Conservation (phyloP, 2,329 filamentous ascomycete genomes). For the Xylaria polymorpha region DNA sequence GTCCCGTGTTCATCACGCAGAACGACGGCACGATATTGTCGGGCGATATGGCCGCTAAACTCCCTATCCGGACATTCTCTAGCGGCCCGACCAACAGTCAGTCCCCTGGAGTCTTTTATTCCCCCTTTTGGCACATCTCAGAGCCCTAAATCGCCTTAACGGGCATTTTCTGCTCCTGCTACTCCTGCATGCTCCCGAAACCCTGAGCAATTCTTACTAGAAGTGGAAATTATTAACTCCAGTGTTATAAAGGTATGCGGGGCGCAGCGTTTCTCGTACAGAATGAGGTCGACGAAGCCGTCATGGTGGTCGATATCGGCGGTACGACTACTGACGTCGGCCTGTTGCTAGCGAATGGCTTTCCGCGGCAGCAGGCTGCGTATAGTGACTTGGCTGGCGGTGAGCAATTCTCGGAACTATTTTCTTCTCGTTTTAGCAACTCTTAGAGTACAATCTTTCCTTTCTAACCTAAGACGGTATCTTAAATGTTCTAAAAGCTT, state of each 20-base stretch:
- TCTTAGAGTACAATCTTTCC: too few relatives aligned
- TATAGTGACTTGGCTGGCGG: slow-evolving; percentile 69
- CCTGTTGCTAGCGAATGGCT: slow-evolving; percentile 68
- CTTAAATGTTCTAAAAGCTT: too few relatives aligned
- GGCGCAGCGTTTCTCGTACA: slow-evolving; percentile 70
- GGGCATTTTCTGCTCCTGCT: too few relatives aligned
- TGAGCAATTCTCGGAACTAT: too few relatives aligned
- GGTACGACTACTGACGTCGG: slow-evolving; percentile 75
- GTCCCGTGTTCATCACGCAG: slow-evolving; percentile 70
- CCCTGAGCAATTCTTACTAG: too few relatives aligned
- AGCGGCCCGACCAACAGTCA: slow-evolving; percentile 71
- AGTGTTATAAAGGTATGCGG: slow-evolving; percentile 54
- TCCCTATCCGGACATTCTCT: slow-evolving; percentile 72
- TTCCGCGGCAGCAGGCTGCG: slow-evolving; percentile 71
- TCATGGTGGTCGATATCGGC: slow-evolving; percentile 74
- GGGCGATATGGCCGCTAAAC: slow-evolving; percentile 62
- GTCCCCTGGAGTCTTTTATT: too few relatives aligned
- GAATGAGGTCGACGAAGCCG: slow-evolving; percentile 50
- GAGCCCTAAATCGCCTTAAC: too few relatives aligned
- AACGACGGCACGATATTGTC: slow-evolving; percentile 72
- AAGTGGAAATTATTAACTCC: too few relatives aligned
- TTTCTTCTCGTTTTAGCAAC: too few relatives aligned
- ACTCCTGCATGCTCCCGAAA: too few relatives aligned
- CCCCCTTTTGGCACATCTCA: too few relatives aligned
- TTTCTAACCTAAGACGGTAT: too few relatives aligned